Percentiles rank a stretch among this genome's conserved stretches.
Conservation (phyloP, 352 stramenopile genomes). For the Phytophthora rubi region DNA sequence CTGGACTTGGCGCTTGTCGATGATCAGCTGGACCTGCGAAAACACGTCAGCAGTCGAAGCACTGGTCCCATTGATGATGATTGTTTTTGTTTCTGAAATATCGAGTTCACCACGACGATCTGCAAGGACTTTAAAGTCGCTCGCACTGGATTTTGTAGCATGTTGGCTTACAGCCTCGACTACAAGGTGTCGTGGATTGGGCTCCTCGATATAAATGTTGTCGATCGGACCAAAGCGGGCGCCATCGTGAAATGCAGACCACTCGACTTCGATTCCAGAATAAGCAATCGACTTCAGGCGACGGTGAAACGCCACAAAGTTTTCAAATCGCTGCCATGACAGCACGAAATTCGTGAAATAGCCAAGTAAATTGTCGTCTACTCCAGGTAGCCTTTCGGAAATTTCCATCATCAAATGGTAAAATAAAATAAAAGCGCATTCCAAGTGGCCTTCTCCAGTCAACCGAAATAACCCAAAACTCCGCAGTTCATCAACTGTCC, state of each 20-base stretch:
- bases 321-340: constrained; percentile 26
- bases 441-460: constrained; percentile 11
- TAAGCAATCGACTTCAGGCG: constrained; percentile 31
- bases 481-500: constrained; percentile 26
- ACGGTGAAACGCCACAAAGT: constrained; percentile 21
- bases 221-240: constrained; percentile 1
- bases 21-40: neutral
- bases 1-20: neutral
- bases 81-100: neutral
- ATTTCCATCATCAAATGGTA: constrained; percentile 15
- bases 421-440: constrained; percentile 29
- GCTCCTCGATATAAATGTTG: neutral
- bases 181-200: neutral
- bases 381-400: neutral
- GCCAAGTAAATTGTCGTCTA: neutral
- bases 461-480: constrained; percentile 28
- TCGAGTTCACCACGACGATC: neutral
- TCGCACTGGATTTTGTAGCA: neutral
- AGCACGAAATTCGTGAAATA: constrained; percentile 18
- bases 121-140: too few relatives aligned
- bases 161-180: constrained; percentile 3
- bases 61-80: constrained; percentile 1
- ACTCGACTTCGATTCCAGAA: constrained; percentile 5
- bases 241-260: constrained; percentile 22
- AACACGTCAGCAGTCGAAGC: neutral